A percentile compares a stretch with the other conserved stretches of the same genome.
These are phyloP conservation scores for Lactuca saligna DNA, from an alignment of 129 eudicot genomes.

Conservation along the genomic window DNA sequence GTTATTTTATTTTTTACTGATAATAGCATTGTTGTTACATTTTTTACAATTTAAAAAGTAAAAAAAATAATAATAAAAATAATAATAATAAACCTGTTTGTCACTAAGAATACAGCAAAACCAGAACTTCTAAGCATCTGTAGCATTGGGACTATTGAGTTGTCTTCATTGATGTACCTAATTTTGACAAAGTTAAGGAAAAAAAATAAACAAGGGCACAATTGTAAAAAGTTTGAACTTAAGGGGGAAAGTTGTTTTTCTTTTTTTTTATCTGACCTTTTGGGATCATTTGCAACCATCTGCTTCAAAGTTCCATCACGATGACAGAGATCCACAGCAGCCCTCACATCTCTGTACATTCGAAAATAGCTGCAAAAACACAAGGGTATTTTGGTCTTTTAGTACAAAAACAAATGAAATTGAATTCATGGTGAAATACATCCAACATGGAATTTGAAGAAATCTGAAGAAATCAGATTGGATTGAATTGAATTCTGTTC, in stretches of 20 bases:
- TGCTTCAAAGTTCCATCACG: conserved; percentile 97
- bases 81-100: conserved; percentile 64
- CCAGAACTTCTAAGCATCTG: conserved; percentile 88
- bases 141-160: conserved; percentile 78
- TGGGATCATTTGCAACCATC: conserved; percentile 95
- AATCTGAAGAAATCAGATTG: too few species aligned
- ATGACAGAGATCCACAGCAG: conserved; percentile 97
- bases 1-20: not conserved
- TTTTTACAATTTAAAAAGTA: too few species aligned
- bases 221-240: not conserved
- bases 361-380: conserved; percentile 65
- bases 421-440: too few species aligned
- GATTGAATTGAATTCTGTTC: too few species aligned
- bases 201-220: not conserved
- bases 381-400: not conserved
- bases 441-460: too few species aligned
- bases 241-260: not conserved
- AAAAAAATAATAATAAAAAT: too few species aligned
- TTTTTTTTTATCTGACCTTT: conserved; percentile 36
- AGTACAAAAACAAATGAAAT: too few species aligned
- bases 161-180: conserved; percentile 89
- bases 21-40: too few species aligned
- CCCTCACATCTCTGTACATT: conserved; percentile 92
- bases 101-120: conserved; percentile 79
- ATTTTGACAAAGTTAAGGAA: conserved; percentile 2